Conservation (phyloP, 495 filamentous ascomycete genomes). For the Aspergillus mulundensis region DNA sequence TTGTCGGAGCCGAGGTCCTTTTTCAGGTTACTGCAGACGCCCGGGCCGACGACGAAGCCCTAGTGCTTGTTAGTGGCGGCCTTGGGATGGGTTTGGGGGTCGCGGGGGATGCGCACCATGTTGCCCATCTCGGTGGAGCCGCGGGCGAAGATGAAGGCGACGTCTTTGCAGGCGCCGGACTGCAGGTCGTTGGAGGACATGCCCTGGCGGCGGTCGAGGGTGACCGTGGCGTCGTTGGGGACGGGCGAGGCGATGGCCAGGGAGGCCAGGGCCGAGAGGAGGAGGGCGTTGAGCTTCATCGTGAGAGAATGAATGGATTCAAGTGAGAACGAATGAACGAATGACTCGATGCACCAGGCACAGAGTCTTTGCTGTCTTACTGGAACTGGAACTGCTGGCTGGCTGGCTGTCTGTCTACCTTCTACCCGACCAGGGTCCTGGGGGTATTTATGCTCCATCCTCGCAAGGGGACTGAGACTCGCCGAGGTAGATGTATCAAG, state of each 20-base stretch:
- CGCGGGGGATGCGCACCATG: constrained; percentile 31
- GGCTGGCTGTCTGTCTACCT: too few relatives aligned
- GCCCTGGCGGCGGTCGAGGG: constrained; percentile 14
- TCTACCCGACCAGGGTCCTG: neutral
- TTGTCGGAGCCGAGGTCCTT: constrained; percentile 21
- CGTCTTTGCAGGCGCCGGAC: constrained; percentile 37
- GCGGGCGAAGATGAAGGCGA: constrained; percentile 51
- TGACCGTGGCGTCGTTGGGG: neutral
- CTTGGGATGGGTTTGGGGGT: neutral
- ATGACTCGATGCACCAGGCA: neutral
- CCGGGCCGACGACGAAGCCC: constrained; percentile 40
- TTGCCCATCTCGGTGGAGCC: constrained; percentile 50
- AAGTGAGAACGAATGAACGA: neutral
- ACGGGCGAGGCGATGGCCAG: constrained; percentile 18
- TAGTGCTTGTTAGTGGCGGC: constrained; percentile 6
- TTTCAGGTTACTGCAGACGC: constrained; percentile 33
- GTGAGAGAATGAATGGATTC: neutral
- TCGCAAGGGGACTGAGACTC: neutral
- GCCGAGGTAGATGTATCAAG: neutral
- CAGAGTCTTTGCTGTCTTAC: neutral
- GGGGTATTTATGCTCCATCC: neutral
- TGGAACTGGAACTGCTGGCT: neutral
- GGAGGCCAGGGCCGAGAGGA: constrained; percentile 17
- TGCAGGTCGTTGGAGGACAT: constrained; percentile 38
- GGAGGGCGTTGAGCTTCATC: constrained; percentile 11